phyloP scores from a whole-genome alignment of 2,329 filamentous ascomycete species.

The Venturia oleaginea region DNA sequence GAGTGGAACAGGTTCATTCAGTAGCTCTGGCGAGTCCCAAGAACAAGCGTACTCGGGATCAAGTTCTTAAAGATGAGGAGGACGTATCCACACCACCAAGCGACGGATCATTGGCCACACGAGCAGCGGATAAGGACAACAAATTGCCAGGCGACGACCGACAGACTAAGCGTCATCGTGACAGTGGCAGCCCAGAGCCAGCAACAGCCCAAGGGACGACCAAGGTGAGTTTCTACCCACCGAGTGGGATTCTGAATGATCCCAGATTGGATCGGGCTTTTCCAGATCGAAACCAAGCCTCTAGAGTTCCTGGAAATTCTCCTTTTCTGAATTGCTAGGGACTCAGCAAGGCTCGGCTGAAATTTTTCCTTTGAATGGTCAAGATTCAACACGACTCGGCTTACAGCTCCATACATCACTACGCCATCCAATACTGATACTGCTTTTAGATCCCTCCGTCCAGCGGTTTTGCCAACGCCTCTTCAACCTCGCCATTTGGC shows the following conservation, averaged over 20 bases:
- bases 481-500: constrained; percentile 40
- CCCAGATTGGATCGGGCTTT: neutral
- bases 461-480: constrained; percentile 37
- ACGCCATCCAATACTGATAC: neutral
- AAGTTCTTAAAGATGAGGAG: constrained; percentile 17
- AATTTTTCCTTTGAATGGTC: neutral
- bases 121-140: neutral
- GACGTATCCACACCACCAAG: constrained; percentile 12
- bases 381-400: neutral
- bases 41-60: constrained; percentile 37
- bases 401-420: neutral
- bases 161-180: constrained; percentile 27
- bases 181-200: constrained; percentile 22
- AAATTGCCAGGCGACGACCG: constrained; percentile 21
- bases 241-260: neutral
- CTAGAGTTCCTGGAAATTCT: neutral
- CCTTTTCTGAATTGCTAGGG: neutral
- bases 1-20: constrained; percentile 16
- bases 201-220: neutral
- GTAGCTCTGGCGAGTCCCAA: constrained; percentile 33
- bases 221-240: neutral
- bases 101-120: neutral
- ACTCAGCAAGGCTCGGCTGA: neutral
- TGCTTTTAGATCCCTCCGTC: constrained; percentile 24
- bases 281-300: neutral